Evolutionary conservation across 2,329 filamentous ascomycete genomes (phyloP).

Genomic region (Apiospora rasikravindrae): DNA sequence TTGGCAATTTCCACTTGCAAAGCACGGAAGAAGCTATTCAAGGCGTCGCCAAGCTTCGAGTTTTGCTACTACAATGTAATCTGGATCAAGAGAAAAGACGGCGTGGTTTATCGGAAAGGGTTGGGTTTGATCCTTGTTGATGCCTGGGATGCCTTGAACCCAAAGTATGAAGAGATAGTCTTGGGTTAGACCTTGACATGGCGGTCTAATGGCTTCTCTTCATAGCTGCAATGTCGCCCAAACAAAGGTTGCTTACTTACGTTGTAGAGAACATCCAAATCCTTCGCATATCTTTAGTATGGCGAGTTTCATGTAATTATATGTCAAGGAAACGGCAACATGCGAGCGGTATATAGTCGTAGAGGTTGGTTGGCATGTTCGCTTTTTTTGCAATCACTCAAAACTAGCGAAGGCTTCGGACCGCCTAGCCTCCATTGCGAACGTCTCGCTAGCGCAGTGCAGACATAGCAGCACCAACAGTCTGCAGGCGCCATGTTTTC

Average conservation of each 20-base stretch:
- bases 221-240: too few species aligned
- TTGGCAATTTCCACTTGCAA: not conserved
- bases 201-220: too few species aligned
- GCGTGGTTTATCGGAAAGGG: not conserved
- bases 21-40: too few species aligned
- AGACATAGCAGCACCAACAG: not conserved
- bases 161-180: not conserved
- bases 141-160: not conserved
- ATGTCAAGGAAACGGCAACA: not conserved
- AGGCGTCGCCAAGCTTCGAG: too few species aligned
- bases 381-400: not conserved
- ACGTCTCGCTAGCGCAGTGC: not conserved
- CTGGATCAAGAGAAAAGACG: not conserved
- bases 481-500: not conserved
- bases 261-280: too few species aligned
- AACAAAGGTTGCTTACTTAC: too few species aligned
- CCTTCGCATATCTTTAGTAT: too few species aligned
- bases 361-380: not conserved
- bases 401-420: not conserved
- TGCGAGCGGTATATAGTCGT: not conserved
- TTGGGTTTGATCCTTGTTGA: not conserved
- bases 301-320: too few species aligned
- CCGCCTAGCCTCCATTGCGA: not conserved
- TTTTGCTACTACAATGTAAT: not conserved
- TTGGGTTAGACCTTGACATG: not conserved